Evolutionary conservation across 345 rosid genomes (phyloP).

Genomic region (Conringia planisiliqua): DNA sequence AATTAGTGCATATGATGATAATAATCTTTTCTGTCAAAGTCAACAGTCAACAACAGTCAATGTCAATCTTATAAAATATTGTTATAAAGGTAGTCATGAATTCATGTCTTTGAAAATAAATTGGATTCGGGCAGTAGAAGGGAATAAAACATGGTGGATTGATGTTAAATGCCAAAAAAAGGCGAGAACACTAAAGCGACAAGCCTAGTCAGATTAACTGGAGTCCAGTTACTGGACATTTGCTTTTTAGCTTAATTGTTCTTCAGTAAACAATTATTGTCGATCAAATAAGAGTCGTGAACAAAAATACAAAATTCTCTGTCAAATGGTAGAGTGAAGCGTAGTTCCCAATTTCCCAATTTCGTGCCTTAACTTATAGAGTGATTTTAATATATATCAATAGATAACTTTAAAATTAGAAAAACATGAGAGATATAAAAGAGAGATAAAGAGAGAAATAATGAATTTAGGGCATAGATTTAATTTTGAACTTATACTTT

Average conservation of each 20-base stretch:
- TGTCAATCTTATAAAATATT: background rate
- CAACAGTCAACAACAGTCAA: conserved; percentile 14
- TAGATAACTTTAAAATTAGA: too few species aligned
- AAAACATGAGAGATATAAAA: too few species aligned
- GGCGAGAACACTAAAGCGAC: background rate
- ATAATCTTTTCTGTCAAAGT: background rate
- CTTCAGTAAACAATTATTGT: background rate
- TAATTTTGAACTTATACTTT: too few species aligned
- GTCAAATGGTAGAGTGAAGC: background rate
- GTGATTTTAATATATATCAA: too few species aligned
- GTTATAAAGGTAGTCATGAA: background rate
- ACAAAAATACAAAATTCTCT: background rate
- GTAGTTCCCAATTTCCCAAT: background rate
- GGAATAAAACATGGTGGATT: conserved; percentile 1
- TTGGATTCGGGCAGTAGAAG: background rate
- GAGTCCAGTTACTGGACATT: background rate
- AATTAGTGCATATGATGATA: background rate
- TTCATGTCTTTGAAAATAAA: background rate
- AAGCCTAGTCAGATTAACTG: background rate
- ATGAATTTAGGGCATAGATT: too few species aligned
- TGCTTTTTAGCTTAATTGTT: background rate
- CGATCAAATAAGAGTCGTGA: background rate
- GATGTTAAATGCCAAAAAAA: background rate
- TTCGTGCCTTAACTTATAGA: too few species aligned
- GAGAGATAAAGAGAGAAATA: too few species aligned